Evolutionary conservation across 2,329 filamentous ascomycete species (phyloP).

Genomic region (Beauveria sp.): DNA sequence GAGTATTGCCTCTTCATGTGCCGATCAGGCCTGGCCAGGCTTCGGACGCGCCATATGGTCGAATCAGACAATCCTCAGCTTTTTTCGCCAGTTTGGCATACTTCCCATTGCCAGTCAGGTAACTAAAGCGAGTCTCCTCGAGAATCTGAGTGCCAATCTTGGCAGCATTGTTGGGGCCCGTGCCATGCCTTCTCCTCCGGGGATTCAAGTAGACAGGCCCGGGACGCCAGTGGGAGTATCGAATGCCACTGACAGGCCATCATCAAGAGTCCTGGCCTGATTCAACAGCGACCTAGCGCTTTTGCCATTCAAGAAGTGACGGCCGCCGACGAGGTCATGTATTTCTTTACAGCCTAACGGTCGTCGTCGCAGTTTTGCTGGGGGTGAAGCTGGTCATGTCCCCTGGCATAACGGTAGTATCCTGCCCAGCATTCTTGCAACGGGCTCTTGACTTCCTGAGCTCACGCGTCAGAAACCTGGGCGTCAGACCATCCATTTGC

Average conservation of each 20-base stretch:
- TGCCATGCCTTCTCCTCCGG: constrained; percentile 37
- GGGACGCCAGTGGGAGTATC: constrained; percentile 69
- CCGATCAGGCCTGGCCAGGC: constrained; percentile 74
- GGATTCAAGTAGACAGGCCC: constrained; percentile 59
- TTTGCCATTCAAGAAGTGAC: constrained; percentile 43
- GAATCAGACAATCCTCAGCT: constrained; percentile 62
- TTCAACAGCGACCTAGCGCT: constrained; percentile 44
- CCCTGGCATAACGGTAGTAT: constrained; percentile 67
- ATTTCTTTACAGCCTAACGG: constrained; percentile 38
- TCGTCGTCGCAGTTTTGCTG: constrained; percentile 59
- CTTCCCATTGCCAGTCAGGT: constrained; percentile 58
- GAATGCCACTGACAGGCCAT: constrained; percentile 70
- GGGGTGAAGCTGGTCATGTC: constrained; percentile 67
- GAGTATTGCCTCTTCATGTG: constrained; percentile 28
- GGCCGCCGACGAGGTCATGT: constrained; percentile 62
- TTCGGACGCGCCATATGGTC: constrained; percentile 50
- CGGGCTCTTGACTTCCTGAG: constrained; percentile 56
- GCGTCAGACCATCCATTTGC: background rate
- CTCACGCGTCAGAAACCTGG: constrained; percentile 25
- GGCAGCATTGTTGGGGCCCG: constrained; percentile 61
- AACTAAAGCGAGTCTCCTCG: constrained; percentile 76
- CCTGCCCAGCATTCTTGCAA: constrained; percentile 67
- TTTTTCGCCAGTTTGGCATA: constrained; percentile 63
- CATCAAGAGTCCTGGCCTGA: constrained; percentile 62
- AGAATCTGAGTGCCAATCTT: constrained; percentile 71